A percentile compares a stretch with the other conserved stretches of the same genome.
These are phyloP conservation scores for Colletotrichum aenigma DNA, from an alignment of 2,329 filamentous ascomycete genomes.

Conservation along the genomic window DNA sequence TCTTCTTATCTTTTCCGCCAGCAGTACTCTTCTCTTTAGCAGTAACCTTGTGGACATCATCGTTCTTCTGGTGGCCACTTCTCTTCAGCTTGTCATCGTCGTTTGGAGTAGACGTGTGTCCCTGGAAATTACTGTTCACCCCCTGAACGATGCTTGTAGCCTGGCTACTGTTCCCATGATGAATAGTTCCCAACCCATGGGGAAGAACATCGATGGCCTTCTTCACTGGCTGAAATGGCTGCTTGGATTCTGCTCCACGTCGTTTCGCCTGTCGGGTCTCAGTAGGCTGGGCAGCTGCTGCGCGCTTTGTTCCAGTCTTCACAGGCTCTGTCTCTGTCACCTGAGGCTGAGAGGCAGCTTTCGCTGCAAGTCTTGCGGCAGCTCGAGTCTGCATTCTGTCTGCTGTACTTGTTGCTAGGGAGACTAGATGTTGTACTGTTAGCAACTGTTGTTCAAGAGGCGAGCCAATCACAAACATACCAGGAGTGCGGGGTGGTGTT, in stretches of 20 bases:
- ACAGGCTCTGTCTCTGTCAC: neutral
- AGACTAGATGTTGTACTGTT: neutral
- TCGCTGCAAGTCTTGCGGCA: neutral
- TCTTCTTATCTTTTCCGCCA: slow-evolving; percentile 12
- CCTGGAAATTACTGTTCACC: neutral
- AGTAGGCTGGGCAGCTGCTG: neutral
- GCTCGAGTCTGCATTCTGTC: neutral
- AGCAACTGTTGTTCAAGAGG: neutral
- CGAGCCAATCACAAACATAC: neutral
- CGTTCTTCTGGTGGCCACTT: neutral
- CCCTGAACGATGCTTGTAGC: neutral
- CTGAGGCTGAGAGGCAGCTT: neutral
- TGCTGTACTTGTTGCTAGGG: neutral
- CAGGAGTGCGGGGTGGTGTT: neutral
- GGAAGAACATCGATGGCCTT: neutral
- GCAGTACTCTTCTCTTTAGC: neutral
- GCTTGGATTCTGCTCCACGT: neutral
- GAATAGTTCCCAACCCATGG: slow-evolving; percentile 20
- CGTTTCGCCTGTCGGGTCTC: neutral
- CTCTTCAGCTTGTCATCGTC: neutral
- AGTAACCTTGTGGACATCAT: neutral
- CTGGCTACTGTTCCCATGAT: neutral
- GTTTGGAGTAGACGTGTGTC: neutral
- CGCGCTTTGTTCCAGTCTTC: neutral
- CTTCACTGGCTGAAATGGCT: neutral